Base-by-base conservation (phyloP, 78 protist species). In the Dictyostelium capitatum region DNA sequence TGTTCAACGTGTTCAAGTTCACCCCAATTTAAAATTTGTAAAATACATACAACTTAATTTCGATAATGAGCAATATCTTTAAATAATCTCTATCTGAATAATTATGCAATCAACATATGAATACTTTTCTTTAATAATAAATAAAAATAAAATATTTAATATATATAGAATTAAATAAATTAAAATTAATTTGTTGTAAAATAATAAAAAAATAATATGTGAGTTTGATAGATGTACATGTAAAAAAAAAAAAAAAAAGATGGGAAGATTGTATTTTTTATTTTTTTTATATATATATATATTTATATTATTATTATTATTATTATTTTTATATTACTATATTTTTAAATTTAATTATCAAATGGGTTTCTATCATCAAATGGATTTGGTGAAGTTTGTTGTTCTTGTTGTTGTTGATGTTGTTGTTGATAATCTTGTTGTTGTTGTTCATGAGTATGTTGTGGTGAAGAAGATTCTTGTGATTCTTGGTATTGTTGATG, bases 281-380 rank as follows among this genome's bases (percentile, higher is more conserved):
- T 64, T 28, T 25, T 25, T 25, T 11, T 28, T 10, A 30, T 30
- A 15, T 67, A 2, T 67, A 28, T 1, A 3, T 2, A 8, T 72
- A 4, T 72, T 43, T 5, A 37, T 70, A n/a, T 32, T 46, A 19
- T 37, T 70, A 4, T 41, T 41, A 4, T n/a, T 37, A 23, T 37
- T 72, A 37, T 37, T 72, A n/a, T 72, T 72, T 20, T 72, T 46
- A 4, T 72, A 6, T 72, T 43, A n/a, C 41, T 70, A 37, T 43
- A 65, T 65, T 28, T 30, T 28, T 19, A 57, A 57, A 57, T 57
- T 72, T 72, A 72, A 72, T 72, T 75, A 56, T 79, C 83, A 56
- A 79, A 79, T 79, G 83, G 83, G 19, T 79, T 79, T 50, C 17
- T 54, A 37, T 79, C 83, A 79, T 79, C 83, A 79, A 79, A 79